Conservation (phyloP, 164 flowering plant genomes). For the Hamamelis virginiana region DNA sequence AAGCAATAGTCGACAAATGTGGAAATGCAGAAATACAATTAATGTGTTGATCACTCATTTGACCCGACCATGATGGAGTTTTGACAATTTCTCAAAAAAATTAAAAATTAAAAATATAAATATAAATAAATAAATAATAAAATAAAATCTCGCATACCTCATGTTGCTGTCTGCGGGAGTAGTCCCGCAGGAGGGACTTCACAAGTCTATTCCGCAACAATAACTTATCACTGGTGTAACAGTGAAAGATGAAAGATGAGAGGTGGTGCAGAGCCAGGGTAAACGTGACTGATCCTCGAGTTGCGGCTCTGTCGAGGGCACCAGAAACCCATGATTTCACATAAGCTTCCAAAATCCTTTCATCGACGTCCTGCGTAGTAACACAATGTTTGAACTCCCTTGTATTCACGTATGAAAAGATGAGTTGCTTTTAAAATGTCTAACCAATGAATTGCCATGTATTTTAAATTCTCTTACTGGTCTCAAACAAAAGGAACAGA, state of each 20-base stretch:
- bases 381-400: background rate
- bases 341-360: conserved; percentile 76
- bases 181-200: conserved; percentile 77
- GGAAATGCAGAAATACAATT: background rate
- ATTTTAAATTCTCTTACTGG: too few relatives aligned
- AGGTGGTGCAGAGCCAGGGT: conserved; percentile 77
- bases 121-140: too few relatives aligned
- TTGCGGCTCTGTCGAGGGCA: conserved; percentile 77
- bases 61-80: background rate
- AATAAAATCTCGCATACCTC: conserved; percentile 71
- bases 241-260: conserved; percentile 57
- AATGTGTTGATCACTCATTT: background rate
- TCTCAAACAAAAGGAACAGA: too few relatives aligned
- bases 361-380: conserved; percentile 60
- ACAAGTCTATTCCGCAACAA: conserved; percentile 51
- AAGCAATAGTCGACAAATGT: too few relatives aligned
- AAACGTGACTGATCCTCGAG: conserved; percentile 56
- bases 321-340: conserved; percentile 88
- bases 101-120: too few relatives aligned
- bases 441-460: background rate
- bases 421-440: background rate
- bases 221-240: conserved; percentile 27
- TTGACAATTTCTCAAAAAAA: background rate
- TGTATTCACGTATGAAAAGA: too few relatives aligned
- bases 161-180: conserved; percentile 54